Conservation (phyloP, 108 stramenopile genomes). For the Pseudonitzschia pungens region DNA sequence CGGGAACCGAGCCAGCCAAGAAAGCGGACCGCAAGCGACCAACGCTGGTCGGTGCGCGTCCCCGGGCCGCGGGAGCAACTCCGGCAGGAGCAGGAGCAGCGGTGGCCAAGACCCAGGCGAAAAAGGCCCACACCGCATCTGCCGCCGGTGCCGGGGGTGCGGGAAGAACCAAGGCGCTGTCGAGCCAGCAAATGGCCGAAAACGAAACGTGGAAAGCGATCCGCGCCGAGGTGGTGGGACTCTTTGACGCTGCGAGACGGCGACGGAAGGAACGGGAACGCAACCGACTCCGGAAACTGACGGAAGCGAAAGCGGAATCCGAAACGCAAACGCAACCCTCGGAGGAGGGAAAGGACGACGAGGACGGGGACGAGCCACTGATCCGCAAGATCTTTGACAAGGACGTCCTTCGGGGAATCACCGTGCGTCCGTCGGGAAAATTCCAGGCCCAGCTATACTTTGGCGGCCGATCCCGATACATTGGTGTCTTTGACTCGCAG, state of each 20-base stretch:
- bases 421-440: conserved; percentile 55
- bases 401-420: conserved; percentile 52
- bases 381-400: conserved; percentile 23
- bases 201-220: conserved; percentile 12
- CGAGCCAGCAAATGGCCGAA: background rate
- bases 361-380: background rate
- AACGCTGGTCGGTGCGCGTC: background rate
- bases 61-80: background rate
- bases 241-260: background rate
- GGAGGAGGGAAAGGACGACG: background rate
- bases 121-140: background rate
- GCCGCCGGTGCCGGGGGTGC: too few relatives aligned
- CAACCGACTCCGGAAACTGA: too few relatives aligned
- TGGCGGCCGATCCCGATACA: conserved; percentile 68
- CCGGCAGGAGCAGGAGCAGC: too few relatives aligned
- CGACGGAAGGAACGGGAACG: background rate
- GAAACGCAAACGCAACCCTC: background rate
- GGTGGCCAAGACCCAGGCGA: background rate
- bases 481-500: conserved; percentile 66
- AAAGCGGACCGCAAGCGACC: background rate
- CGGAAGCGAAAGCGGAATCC: background rate
- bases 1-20: background rate
- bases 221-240: conserved; percentile 1
- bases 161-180: background rate
- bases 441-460: conserved; percentile 73